Conservation (phyloP, 352 stramenopile species). For the Pythium dissotocum region DNA sequence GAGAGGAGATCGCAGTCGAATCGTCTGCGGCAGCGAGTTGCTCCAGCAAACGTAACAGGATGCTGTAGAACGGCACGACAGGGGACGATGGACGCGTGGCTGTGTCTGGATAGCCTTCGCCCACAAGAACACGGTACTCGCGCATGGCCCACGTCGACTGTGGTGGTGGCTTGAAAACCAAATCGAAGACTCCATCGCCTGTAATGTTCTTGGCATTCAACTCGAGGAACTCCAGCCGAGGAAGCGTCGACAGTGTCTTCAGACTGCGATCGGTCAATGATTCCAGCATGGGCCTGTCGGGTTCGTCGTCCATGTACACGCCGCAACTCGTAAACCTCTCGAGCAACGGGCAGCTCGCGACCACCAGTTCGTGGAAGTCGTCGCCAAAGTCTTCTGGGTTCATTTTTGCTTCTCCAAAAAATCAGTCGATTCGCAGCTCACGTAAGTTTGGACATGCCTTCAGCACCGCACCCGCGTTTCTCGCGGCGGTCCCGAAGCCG, state of each 20-base stretch:
- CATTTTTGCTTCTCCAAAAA: not conserved
- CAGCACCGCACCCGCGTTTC: not conserved
- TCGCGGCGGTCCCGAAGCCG: not conserved
- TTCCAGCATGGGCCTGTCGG: not conserved
- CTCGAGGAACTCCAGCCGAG: not conserved
- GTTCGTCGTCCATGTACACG: not conserved
- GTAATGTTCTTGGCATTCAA: not conserved
- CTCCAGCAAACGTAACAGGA: not conserved
- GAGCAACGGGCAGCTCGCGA: not conserved
- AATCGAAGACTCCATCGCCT: not conserved
- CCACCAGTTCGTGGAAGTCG: not conserved
- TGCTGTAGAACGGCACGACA: not conserved
- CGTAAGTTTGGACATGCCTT: slow-evolving; percentile 8
- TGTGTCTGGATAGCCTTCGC: not conserved
- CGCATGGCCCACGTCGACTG: not conserved
- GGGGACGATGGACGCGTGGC: not conserved
- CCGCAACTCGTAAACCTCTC: not conserved
- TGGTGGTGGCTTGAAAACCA: not conserved
- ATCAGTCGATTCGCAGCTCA: not conserved
- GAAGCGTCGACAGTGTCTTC: not conserved
- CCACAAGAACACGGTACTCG: not conserved
- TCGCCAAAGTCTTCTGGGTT: slow-evolving; percentile 10
- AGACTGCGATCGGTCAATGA: slow-evolving; percentile 3
- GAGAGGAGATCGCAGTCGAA: no score
- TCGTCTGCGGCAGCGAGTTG: not conserved